A percentile compares a stretch with the other conserved stretches of the same genome.
These are phyloP conservation scores for Dictyostelium brefeldianum DNA, from an alignment of 78 protist genomes.

Conservation along the genomic window DNA sequence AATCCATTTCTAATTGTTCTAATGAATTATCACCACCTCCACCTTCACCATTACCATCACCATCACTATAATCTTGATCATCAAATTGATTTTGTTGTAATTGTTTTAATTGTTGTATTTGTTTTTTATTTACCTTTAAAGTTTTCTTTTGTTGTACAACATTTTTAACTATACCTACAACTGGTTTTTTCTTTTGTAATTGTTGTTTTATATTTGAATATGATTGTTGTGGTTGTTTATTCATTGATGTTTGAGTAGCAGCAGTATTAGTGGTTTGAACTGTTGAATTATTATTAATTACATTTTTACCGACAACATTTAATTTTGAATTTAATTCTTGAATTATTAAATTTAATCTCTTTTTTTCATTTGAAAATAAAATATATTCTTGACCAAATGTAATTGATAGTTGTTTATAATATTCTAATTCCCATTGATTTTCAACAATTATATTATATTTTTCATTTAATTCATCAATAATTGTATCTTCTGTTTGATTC, in stretches of 20 bases:
- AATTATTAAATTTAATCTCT: conserved; percentile 11
- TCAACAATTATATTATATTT: not conserved
- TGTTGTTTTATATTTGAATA: not conserved
- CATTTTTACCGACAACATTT: too few relatives aligned
- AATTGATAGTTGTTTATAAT: not conserved
- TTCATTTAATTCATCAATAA: not conserved
- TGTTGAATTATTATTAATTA: not conserved
- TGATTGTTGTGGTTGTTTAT: not conserved
- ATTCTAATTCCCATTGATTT: not conserved
- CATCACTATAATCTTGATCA: not conserved
- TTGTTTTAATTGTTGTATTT: not conserved
- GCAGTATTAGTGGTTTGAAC: not conserved
- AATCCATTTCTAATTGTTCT: not conserved
- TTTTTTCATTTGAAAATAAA: not conserved
- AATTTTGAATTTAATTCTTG: not conserved
- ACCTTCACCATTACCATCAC: not conserved
- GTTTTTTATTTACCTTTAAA: too few relatives aligned
- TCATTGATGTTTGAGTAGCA: not conserved
- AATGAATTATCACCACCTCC: not conserved
- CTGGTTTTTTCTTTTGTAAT: not conserved
- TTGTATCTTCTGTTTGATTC: not conserved
- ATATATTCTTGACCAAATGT: not conserved
- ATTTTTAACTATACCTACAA: not conserved
- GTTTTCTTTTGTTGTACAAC: not conserved
- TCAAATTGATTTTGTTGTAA: not conserved